Evolutionary conservation across 306 rosid genomes (phyloP).

Genomic region (Acacia melanoxylon): DNA sequence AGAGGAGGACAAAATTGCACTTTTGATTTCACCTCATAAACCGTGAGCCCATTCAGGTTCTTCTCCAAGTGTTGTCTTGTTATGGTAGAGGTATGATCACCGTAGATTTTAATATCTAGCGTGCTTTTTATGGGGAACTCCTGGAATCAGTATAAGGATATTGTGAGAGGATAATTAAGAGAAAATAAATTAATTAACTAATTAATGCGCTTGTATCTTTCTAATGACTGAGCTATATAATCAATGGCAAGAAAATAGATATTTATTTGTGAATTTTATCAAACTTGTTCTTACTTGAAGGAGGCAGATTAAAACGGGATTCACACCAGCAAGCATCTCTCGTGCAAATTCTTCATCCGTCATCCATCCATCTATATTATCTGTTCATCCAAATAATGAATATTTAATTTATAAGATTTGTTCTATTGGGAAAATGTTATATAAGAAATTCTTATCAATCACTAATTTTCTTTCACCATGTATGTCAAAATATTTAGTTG

Average conservation of each 20-base stretch:
- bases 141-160: constrained; percentile 33
- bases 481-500: no score
- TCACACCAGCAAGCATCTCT: constrained; percentile 74
- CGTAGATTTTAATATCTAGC: constrained; percentile 48
- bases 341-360: constrained; percentile 81
- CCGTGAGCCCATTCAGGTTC: constrained; percentile 46
- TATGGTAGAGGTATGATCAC: constrained; percentile 65
- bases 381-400: constrained; percentile 34
- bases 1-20: neutral
- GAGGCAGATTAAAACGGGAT: constrained; percentile 53
- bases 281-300: constrained; percentile 34
- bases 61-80: constrained; percentile 39
- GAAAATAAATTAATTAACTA: neutral
- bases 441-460: no score
- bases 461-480: no score
- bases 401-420: neutral
- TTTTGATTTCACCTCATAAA: constrained; percentile 46
- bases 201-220: neutral
- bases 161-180: neutral
- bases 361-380: constrained; percentile 62
- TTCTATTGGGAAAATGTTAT: neutral
- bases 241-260: neutral
- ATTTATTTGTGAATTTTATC: neutral
- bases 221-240: neutral
- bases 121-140: constrained; percentile 63